Evolutionary conservation across 2,329 filamentous ascomycete species (phyloP), one percentile per base, ranked within the genome.

Genomic region (Orbilia javanica): DNA sequence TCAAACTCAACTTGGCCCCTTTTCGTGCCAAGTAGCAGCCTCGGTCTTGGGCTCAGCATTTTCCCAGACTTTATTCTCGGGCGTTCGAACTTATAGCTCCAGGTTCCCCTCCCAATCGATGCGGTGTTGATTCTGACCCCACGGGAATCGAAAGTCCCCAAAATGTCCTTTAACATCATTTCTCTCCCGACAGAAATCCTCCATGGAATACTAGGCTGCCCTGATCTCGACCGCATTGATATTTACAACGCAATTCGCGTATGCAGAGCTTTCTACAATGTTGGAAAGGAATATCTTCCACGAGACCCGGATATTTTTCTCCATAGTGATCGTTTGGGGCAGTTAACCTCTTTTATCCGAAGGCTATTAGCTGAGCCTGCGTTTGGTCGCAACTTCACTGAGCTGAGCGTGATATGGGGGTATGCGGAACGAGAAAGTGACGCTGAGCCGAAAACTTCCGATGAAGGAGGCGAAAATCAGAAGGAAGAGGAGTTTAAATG

Each of bases 151-250:
- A 5, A 39, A 39, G 13, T n/a, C n/a, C n/a, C 11, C 2, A 39
- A 39, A 15, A 39, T 76, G 72, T n/a, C 42, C 15, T 34, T 48
- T 1, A 42, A 25, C 6, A 36, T 60, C 20, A 50, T 57, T 11
- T 60, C 62, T 5, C 73, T 77, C 29, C 73, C 73, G n/a, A 50
- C 66, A n/a, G 73, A 77, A 53, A 70, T 77, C 29, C 34, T 77
- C 6, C 66, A 77, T 42, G 73, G 67, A 48, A 77, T 77, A 29
- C 27, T 71, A 34, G 18, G 46, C 29, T 66, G 71, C 25, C 48
- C 36, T 13, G 10, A 11, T 8, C 66, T 77, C 2, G 2, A n/a
- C 7, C 36, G 48, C 31, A 31, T 22, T 11, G 73, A 77, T n/a
- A 22, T 66, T 4, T 62, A 22, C 39, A 48, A 36, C 20, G 36